Conservation (phyloP, 805 yeast species). For the Candida argentea region DNA sequence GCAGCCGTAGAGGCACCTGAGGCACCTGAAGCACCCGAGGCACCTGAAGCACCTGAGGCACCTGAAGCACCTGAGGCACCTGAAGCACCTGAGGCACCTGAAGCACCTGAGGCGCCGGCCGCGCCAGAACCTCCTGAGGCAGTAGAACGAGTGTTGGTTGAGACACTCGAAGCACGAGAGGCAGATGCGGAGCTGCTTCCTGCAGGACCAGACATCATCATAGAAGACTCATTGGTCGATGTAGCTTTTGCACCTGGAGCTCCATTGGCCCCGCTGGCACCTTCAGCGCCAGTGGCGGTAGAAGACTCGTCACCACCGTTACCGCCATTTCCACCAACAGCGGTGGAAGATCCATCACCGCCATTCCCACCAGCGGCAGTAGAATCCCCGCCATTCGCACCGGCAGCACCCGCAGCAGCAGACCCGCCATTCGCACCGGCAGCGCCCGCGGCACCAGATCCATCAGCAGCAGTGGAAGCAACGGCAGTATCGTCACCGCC, state of each 20-base stretch:
- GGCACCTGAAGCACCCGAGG: no score
- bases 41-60: no score
- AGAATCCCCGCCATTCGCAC: conserved; percentile 5
- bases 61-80: no score
- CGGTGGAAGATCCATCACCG: conserved; percentile 9
- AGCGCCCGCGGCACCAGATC: conserved; percentile 7
- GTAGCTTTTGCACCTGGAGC: conserved; percentile 7
- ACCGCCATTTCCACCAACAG: conserved; percentile 10
- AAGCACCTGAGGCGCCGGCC: no score
- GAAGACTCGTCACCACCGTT: conserved; percentile 5
- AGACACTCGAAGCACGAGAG: conserved; percentile 7
- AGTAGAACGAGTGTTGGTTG: no score
- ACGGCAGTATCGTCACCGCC: conserved; percentile 2
- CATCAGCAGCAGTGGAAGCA: conserved; percentile 7
- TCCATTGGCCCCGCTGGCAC: conserved; percentile 6
- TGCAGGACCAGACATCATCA: conserved; percentile 6
- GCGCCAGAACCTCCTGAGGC: no score
- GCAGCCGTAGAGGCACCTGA: no score
- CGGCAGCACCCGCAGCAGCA: conserved; percentile 3
- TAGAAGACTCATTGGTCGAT: conserved; percentile 6
- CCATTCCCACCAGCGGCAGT: conserved; percentile 11
- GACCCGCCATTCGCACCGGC: conserved; percentile 7
- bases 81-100: no score
- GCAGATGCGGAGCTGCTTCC: conserved; percentile 5
- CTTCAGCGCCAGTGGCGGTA: conserved; percentile 1